Evolutionary conservation across 345 rosid species (phyloP), one percentile per base, ranked within the genome.

Genomic region (Leavenworthia alabamica): DNA sequence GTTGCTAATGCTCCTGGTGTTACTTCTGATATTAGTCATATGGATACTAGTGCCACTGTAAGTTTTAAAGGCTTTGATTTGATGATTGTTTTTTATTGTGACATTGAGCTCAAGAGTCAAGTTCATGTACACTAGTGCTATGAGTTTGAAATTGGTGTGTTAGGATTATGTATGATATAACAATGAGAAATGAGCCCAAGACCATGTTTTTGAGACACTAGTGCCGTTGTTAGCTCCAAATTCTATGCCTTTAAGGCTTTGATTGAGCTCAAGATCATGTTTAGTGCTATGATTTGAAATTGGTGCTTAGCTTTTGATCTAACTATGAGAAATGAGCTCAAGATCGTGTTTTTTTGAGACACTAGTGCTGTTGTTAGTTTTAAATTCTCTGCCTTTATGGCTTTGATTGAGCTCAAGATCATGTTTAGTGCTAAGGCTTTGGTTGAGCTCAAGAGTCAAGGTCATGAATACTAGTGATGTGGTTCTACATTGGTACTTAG

Each of bases 31-130:
- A 83, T 90, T 50, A 83, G 97, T 74, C 99, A 93, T 67, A 93
- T 93, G 97, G 99, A 93, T 74, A 90, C 97, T 33, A 76, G 79
- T 56, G 97, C 99, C 19, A 81, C 90, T 77, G 99, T 93, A 78
- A 77, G 77, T 60, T 55, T 11, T 28, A 6, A 7, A 4, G n/a
- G 7, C 19, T 54, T 54, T 32, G 36, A 9, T 8, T 32, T 4
- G 24, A 23, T 23, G 24, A 23, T 23, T 23, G 24, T 23, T 23
- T 23, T 23, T 23, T 3, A 23, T 23, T 2, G 3, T 0, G 36
- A 32, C 11, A 35, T 11, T 33, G 13, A 33, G 37, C 37, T 33
- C 37, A 33, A 9, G 37, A 33, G n/a, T 33, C 37, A 33, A 9
- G 37, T 10, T 33, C 5, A 33, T 33, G n/a, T 2, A 35, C 13